Conservation (phyloP, 768 basidiomycete species). For the Tulasnella calospora region DNA sequence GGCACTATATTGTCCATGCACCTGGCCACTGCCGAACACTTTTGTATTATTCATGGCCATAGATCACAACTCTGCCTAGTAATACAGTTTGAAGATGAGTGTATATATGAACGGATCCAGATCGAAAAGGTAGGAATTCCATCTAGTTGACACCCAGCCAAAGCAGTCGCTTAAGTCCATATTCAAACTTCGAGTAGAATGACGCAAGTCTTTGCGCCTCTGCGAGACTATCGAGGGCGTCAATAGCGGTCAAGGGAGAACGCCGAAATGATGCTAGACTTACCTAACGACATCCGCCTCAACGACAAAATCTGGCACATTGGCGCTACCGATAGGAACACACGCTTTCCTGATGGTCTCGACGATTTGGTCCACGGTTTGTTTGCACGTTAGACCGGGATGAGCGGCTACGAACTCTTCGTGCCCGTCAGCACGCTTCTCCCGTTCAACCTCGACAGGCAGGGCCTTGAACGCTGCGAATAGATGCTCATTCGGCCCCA, state of each 20-base stretch:
- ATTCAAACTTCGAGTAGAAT: conserved; percentile 88
- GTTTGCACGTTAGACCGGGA: conserved; percentile 52
- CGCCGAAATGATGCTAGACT: conserved; percentile 30
- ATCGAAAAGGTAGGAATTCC: background rate
- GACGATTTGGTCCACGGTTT: conserved; percentile 71
- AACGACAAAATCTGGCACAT: conserved; percentile 47
- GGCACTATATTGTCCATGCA: too few species aligned
- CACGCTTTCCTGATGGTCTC: conserved; percentile 65
- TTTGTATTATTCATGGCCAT: background rate
- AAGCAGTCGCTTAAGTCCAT: conserved; percentile 81
- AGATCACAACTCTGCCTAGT: background rate
- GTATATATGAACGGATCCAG: background rate
- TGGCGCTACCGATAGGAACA: conserved; percentile 50
- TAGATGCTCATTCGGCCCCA: conserved; percentile 21
- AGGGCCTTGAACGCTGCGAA: conserved; percentile 41
- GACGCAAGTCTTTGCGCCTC: conserved; percentile 84
- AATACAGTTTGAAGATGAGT: background rate
- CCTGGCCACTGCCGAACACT: background rate
- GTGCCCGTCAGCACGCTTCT: conserved; percentile 20
- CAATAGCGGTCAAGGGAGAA: conserved; percentile 18
- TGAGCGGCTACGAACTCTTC: conserved; percentile 5
- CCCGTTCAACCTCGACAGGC: conserved; percentile 29
- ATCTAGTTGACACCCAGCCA: conserved; percentile 57
- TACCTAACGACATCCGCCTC: conserved; percentile 78
- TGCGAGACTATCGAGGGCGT: conserved; percentile 48